A percentile compares a stretch with the other conserved stretches of the same genome.
These are phyloP conservation scores for Podosphaera fusca DNA, from an alignment of 2,329 filamentous ascomycete genomes.

Conservation along the genomic window DNA sequence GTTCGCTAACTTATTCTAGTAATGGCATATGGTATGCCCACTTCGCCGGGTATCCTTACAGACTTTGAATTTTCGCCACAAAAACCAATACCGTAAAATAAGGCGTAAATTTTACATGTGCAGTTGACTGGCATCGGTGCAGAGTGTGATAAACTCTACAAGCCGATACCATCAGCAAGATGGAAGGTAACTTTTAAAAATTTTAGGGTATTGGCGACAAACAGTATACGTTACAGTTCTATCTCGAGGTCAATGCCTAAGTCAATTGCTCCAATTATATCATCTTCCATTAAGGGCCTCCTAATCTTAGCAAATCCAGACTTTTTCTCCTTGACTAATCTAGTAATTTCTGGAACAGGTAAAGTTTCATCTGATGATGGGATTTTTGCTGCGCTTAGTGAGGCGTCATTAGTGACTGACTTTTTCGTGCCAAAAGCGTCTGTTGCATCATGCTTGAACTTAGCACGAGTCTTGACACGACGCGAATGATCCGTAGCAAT, in stretches of 20 bases:
- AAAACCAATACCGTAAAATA: no score
- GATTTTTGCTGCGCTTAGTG: slow-evolving; percentile 25
- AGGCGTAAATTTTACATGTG: no score
- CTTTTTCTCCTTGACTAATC: slow-evolving; percentile 26
- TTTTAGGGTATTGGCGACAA: no score
- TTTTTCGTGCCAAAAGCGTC: slow-evolving; percentile 22
- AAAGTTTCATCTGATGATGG: slow-evolving; percentile 20
- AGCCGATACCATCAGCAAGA: no score
- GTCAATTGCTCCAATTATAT: slow-evolving; percentile 74
- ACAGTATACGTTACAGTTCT: no score
- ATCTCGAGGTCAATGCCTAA: slow-evolving; percentile 70
- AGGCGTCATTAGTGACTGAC: slow-evolving; percentile 23
- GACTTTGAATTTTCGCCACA: no score
- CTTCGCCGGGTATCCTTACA: no score
- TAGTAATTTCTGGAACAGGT: slow-evolving; percentile 27
- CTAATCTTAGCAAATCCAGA: slow-evolving; percentile 39
- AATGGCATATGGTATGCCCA: no score
- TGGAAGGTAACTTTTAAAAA: no score
- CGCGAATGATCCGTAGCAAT: slow-evolving; percentile 34
- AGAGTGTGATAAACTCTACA: no score
- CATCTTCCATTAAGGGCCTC: slow-evolving; percentile 67
- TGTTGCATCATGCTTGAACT: slow-evolving; percentile 42
- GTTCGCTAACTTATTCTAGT: no score
- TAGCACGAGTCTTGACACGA: slow-evolving; percentile 41
- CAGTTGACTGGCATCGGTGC: no score